Evolutionary conservation across 352 stramenopile genomes (phyloP), one percentile per base, ranked within the genome.

Genomic region (Phytophthora sansomeana): DNA sequence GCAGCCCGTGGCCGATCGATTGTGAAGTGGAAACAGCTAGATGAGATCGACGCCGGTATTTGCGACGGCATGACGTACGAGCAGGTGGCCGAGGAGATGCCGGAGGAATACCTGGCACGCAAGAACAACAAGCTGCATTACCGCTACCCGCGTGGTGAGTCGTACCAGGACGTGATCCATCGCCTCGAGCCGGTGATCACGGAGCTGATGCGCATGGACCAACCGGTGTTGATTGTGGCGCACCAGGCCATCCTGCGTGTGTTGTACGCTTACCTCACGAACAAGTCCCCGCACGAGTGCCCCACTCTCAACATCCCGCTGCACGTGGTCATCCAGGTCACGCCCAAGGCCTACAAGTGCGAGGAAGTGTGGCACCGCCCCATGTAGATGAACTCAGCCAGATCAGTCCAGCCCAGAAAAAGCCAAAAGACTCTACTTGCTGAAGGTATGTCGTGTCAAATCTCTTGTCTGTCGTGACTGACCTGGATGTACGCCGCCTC

Each of bases 1-100:
- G 52, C 81, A 91, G 35, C 84, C 63, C 50, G 88, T 80, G 36
- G 75, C 14, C 33, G 77, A 28, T 63, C 74, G 19, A 84, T 96
- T 61, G 84, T 95, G 30, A 93, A 92, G 67, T 96, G 87, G 89
- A 93, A 95, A 72, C 87, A 96, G 58, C 80, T 99, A 8, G 96
- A 99, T 66, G 96, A 99, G 81, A 95, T 99, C 36, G 97, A 99
- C 72, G 97, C 97, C 1, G 97, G 97, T 13, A 81, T 98, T 14
- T 99, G 96, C 67, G 96, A 98, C 73, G 96, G 96, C 28, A 98
- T 99, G 91, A 99, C 96, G 38, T 99, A 99, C 79, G 95, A 98
- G 59, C 95, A 99, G 63, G 98, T 99, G 60, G 90, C 96, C 21
- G 79, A 97, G 43, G 87, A 96, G 39, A 98, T 97, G 82, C 96